phyloP scores from a whole-genome alignment of 345 rosid genomes.

The Lagerstroemia speciosa region DNA sequence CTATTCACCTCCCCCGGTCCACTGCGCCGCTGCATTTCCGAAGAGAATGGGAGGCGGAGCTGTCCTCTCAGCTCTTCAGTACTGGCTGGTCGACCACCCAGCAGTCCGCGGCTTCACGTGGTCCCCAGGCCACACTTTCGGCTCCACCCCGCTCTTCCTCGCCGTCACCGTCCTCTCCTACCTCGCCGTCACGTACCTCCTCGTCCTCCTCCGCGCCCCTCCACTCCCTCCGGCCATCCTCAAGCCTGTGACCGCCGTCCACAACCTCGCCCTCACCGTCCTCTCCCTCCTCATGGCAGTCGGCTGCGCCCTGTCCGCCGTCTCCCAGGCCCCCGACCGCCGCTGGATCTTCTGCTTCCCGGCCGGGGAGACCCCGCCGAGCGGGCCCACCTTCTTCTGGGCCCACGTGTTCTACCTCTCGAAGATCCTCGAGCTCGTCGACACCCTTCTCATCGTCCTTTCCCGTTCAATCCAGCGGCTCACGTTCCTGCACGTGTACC shows the following conservation, averaged over 20 bases:
- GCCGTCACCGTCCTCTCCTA: slow-evolving; percentile 33
- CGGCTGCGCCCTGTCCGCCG: slow-evolving; percentile 52
- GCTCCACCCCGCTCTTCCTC: slow-evolving; percentile 49
- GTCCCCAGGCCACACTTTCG: slow-evolving; percentile 42
- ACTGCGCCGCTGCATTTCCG: slow-evolving; percentile 6
- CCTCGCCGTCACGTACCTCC: slow-evolving; percentile 25
- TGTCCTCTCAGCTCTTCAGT: slow-evolving; percentile 22
- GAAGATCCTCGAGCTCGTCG: slow-evolving; percentile 45
- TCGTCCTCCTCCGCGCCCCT: slow-evolving; percentile 9
- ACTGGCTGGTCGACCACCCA: slow-evolving; percentile 60
- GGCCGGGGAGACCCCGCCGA: slow-evolving; percentile 16
- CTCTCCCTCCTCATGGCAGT: slow-evolving; percentile 62
- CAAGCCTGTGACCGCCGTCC: slow-evolving; percentile 66
- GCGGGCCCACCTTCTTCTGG: slow-evolving; percentile 68
- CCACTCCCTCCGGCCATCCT: slow-evolving; percentile 32
- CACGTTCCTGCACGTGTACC: slow-evolving; percentile 67
- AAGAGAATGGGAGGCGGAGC: slow-evolving; percentile 10
- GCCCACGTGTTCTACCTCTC: slow-evolving; percentile 57
- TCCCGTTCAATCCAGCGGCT: slow-evolving; percentile 33
- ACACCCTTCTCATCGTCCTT: slow-evolving; percentile 47
- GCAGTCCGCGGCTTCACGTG: slow-evolving; percentile 46
- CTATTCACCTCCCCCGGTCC: neutral
- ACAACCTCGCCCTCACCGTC: slow-evolving; percentile 50
- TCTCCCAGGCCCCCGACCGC: slow-evolving; percentile 20
- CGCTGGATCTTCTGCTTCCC: slow-evolving; percentile 48